Base-by-base conservation (phyloP, 257 asterid genomes). In the Thymus quinquecostatus region DNA sequence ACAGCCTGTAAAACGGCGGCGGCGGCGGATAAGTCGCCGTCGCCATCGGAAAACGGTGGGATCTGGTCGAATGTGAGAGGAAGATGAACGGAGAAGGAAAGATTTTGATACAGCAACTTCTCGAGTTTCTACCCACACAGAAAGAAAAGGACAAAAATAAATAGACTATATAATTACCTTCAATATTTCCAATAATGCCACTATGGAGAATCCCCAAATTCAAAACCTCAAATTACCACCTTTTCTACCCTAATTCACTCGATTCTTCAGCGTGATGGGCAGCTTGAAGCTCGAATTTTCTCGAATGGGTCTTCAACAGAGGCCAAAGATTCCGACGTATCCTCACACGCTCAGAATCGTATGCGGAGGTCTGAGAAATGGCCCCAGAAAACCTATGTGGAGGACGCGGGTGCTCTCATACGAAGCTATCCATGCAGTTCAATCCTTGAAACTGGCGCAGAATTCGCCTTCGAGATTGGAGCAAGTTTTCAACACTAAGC, bases 11-110 rank as follows among this genome's bases (percentile, higher is more conserved):
- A 56, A 56, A 94, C 51, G 97, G 97, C 60, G 98, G 97, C 3
- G 98, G 97, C 49, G 98, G 98, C 10, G 98, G 97, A 75, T 94
- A 89, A 4, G 97, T 84, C 30, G 98, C 97, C 80, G 97, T 91
- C 43, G 97, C 89, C 97, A 88, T 92, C 36, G 38, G 56, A 50
- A 3, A 4, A 29, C 0, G 33, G 7, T 8, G 14, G 14, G 61
- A 56, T 27, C 60, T 54, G 60, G 4, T 6, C 10, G 30, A 49
- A 49, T 0, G 6, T 53, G 32, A 14, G 57, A 51, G 57, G 57
- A 14, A 8, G n/a, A 4, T 4, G 49, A 8, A 44, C 49, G 2
- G 41, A 36, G 40, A 36, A 36, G 3, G 40, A 36, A 0, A 36
- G 40, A 36, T 3, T 36, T 36, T 5, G 40, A 36, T 47, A 0